A percentile compares a stretch with the other conserved stretches of the same genome.
Evolutionary conservation across 371 early-diverging fungal genomes (phyloP).

Genomic region (Batkoa obscura): DNA sequence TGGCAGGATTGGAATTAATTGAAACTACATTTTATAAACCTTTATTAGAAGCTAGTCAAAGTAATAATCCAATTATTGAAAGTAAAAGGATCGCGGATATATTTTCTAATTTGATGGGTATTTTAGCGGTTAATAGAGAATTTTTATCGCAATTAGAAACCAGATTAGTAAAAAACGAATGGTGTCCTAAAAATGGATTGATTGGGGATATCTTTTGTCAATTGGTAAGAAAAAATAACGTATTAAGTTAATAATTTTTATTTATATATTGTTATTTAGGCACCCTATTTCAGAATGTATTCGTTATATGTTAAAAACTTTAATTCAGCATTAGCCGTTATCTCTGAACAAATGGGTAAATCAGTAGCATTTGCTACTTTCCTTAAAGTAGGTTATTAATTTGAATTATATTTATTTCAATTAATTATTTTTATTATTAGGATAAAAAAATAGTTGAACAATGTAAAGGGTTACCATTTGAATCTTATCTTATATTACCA

Average conservation of each 20-base stretch:
- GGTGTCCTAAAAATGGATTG: constrained; percentile 25
- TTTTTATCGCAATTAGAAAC: constrained; percentile 31
- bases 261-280: constrained; percentile 10
- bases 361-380: constrained; percentile 17
- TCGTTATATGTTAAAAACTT: constrained; percentile 33
- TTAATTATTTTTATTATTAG: constrained; percentile 6
- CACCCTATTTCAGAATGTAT: constrained; percentile 48
- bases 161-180: constrained; percentile 18
- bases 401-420: neutral
- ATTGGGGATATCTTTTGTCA: constrained; percentile 46
- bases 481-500: constrained; percentile 58
- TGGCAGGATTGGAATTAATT: constrained; percentile 37
- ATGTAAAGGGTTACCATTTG: constrained; percentile 39
- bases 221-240: constrained; percentile 14
- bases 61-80: constrained; percentile 14
- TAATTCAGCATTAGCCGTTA: constrained; percentile 15
- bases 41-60: neutral
- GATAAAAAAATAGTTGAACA: constrained; percentile 17
- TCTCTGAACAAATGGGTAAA: constrained; percentile 15
- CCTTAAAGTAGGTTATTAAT: constrained; percentile 14
- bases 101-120: constrained; percentile 44
- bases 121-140: constrained; percentile 35
- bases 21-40: constrained; percentile 23
- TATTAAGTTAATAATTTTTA: neutral
- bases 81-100: constrained; percentile 22